Evolutionary conservation across 352 stramenopile species (phyloP).

Genomic region (Pythium utonaiense): DNA sequence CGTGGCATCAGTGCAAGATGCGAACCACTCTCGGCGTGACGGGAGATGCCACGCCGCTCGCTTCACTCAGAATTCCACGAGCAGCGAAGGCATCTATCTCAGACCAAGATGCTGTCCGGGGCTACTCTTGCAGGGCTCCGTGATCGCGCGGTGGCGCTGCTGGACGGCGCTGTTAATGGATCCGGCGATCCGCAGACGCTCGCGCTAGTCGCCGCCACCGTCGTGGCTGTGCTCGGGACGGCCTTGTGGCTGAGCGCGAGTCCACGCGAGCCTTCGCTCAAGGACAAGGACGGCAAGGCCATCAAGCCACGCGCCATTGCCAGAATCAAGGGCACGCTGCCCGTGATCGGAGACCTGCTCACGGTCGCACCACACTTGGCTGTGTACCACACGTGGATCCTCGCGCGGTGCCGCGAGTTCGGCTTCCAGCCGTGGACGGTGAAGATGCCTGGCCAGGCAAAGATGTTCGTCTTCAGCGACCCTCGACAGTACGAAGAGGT

Average conservation of each 20-base stretch:
- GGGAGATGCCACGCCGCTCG: background rate
- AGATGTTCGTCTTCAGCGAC: constrained; percentile 17
- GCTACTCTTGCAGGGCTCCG: background rate
- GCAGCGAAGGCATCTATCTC: too few relatives aligned
- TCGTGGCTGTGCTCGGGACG: background rate
- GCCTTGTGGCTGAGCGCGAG: background rate
- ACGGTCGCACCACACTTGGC: background rate
- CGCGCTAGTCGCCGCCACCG: background rate
- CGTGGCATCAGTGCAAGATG: background rate
- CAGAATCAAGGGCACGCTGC: background rate
- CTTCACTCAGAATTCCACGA: too few relatives aligned
- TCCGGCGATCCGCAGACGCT: background rate
- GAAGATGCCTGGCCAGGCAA: constrained; percentile 10
- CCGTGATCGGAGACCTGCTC: background rate
- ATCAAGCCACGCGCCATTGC: background rate
- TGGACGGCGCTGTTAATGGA: background rate
- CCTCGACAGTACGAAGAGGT: constrained; percentile 28
- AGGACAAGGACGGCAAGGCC: background rate
- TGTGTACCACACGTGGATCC: background rate
- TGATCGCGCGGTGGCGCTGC: background rate
- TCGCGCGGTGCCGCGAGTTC: background rate
- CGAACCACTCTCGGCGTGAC: background rate
- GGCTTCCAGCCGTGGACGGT: constrained; percentile 22
- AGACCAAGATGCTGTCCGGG: background rate
- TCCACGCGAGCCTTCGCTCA: background rate